Evolutionary conservation across 768 basidiomycete species (phyloP).

Genomic region (Xerocomellus intermedius): DNA sequence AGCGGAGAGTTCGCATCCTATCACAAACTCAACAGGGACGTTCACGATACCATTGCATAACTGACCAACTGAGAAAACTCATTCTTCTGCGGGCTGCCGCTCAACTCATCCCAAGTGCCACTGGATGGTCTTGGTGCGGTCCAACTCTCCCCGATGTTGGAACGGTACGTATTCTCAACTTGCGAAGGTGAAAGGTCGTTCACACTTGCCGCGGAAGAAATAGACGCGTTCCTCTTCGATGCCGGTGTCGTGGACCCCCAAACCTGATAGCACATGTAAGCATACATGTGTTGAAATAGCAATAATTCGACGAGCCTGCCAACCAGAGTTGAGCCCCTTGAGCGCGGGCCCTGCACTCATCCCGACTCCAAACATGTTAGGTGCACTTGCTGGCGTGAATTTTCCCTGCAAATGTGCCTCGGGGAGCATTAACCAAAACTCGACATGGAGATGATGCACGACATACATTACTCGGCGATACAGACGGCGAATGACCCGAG

Average conservation of each 20-base stretch:
- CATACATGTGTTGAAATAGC: slow-evolving; percentile 2
- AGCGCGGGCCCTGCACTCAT: slow-evolving; percentile 47
- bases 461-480: slow-evolving; percentile 59
- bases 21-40: slow-evolving; percentile 13
- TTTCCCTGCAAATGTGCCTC: slow-evolving; percentile 47
- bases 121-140: slow-evolving; percentile 47
- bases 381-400: slow-evolving; percentile 39
- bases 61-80: slow-evolving; percentile 50
- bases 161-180: slow-evolving; percentile 46
- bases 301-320: slow-evolving; percentile 53
- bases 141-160: slow-evolving; percentile 52
- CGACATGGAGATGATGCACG: not conserved
- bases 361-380: slow-evolving; percentile 53
- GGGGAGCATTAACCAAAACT: slow-evolving; percentile 9
- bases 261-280: slow-evolving; percentile 40
- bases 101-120: slow-evolving; percentile 60
- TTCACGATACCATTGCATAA: slow-evolving; percentile 10
- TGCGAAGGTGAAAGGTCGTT: slow-evolving; percentile 48
- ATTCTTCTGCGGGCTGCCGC: slow-evolving; percentile 47
- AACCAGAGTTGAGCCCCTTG: slow-evolving; percentile 57
- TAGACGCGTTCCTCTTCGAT: slow-evolving; percentile 59
- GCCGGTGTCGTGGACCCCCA: slow-evolving; percentile 53
- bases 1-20: slow-evolving; percentile 45
- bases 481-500: slow-evolving; percentile 57
- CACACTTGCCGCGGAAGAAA: slow-evolving; percentile 55